phyloP scores from a whole-genome alignment of 129 eudicot genomes.

The Pulicaria dysenterica region DNA sequence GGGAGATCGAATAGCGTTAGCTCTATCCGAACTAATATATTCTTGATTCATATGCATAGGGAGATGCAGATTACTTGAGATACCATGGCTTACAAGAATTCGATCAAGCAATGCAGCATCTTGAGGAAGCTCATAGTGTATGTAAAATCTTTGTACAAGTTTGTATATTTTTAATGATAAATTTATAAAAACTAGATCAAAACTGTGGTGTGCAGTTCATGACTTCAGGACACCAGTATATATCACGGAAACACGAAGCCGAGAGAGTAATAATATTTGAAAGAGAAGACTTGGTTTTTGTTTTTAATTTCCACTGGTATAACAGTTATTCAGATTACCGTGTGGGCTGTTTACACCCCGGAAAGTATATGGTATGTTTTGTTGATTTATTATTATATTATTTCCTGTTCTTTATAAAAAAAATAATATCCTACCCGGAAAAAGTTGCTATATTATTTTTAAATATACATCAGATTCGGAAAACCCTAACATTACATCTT shows the following conservation, averaged over 20 bases:
- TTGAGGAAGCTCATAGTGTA: conserved; percentile 85
- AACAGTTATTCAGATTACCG: conserved; percentile 88
- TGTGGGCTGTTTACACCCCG: conserved; percentile 87
- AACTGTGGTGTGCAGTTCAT: conserved; percentile 69
- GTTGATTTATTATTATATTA: background rate
- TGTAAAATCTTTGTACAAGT: conserved; percentile 30
- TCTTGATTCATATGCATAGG: conserved; percentile 48
- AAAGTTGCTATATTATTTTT: background rate
- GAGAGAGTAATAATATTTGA: conserved; percentile 85
- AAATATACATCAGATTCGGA: background rate
- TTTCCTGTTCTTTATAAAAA: background rate
- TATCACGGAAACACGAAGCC: conserved; percentile 87
- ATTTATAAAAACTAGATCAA: background rate
- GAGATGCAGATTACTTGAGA: conserved; percentile 89
- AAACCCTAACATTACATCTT: conserved; percentile 25
- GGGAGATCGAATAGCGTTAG: background rate
- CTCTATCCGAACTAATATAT: conserved; percentile 1
- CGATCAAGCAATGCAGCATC: conserved; percentile 96
- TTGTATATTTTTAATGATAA: background rate
- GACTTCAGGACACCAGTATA: conserved; percentile 90
- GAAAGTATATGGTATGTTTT: conserved; percentile 78
- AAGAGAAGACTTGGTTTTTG: conserved; percentile 86
- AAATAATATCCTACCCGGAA: background rate
- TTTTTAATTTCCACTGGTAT: conserved; percentile 90
- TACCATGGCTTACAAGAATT: conserved; percentile 94